A percentile compares a stretch with the other conserved stretches of the same genome.
phyloP scores from a whole-genome alignment of 495 filamentous ascomycete genomes.

The Hypoxylon trugodes region DNA sequence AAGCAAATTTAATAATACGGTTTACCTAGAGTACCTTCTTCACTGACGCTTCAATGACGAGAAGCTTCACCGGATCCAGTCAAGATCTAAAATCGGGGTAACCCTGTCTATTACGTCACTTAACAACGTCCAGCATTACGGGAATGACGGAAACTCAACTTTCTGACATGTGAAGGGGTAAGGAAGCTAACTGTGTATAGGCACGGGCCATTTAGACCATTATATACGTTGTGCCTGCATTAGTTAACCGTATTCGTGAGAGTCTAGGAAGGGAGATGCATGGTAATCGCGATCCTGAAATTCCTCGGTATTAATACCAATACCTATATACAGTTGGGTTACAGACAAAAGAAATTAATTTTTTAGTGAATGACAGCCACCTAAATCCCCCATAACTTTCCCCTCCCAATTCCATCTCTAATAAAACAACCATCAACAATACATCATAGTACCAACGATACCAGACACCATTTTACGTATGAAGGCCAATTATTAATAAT shows the following conservation, averaged over 20 bases:
- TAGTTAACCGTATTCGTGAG: slow-evolving; percentile 2
- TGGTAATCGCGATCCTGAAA: too few relatives aligned
- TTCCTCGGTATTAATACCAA: too few relatives aligned
- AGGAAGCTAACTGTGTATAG: neutral
- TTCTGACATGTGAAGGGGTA: slow-evolving; percentile 38
- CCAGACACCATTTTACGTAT: too few relatives aligned
- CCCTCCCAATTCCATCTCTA: too few relatives aligned
- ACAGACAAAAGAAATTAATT: too few relatives aligned
- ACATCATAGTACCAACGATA: too few relatives aligned
- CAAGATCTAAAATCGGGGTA: slow-evolving; percentile 1
- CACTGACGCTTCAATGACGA: slow-evolving; percentile 29
- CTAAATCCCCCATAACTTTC: too few relatives aligned
- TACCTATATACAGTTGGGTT: too few relatives aligned
- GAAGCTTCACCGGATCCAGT: neutral
- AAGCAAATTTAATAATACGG: slow-evolving; percentile 11
- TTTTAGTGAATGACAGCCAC: too few relatives aligned
- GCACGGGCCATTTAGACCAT: slow-evolving; percentile 4
- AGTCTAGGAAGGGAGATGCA: neutral
- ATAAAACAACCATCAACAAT: too few relatives aligned
- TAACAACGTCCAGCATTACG: neutral
- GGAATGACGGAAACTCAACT: neutral
- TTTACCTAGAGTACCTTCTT: neutral
- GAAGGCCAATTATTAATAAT: slow-evolving; percentile 16
- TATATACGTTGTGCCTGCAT: slow-evolving; percentile 5
- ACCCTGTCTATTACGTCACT: slow-evolving; percentile 34